These are phyloP conservation scores for Hymenoscyphus linearis DNA, from an alignment of 2,329 filamentous ascomycete genomes.

Conservation along the genomic window DNA sequence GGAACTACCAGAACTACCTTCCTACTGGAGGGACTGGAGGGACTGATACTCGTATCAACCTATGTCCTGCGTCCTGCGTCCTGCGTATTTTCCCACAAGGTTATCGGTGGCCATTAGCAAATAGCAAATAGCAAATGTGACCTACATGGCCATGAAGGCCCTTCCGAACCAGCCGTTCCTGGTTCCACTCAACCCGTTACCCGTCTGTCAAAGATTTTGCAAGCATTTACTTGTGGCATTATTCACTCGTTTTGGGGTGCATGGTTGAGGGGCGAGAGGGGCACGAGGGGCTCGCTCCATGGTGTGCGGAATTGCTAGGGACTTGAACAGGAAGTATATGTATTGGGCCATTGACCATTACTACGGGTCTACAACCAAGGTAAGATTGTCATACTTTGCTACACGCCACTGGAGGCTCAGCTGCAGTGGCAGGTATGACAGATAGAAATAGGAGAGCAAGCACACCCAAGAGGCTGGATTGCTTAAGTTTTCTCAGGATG, in stretches of 20 bases:
- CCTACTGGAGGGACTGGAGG: too few relatives aligned
- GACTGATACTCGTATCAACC: too few relatives aligned
- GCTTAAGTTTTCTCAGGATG: neutral
- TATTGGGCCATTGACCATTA: neutral
- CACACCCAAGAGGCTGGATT: neutral
- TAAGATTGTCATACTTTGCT: neutral
- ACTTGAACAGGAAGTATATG: neutral
- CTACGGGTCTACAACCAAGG: neutral
- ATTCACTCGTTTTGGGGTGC: neutral
- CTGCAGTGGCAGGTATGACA: neutral
- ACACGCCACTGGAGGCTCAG: neutral
- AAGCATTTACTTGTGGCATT: slow-evolving; percentile 1
- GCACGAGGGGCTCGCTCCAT: neutral
- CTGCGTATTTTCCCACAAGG: neutral
- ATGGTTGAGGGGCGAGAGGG: neutral
- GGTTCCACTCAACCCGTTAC: neutral
- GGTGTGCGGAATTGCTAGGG: neutral
- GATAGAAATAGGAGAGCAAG: neutral
- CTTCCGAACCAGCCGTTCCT: neutral
- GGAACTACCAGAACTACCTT: neutral
- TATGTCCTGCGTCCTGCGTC: neutral
- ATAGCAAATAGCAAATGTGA: neutral
- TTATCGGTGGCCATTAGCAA: slow-evolving; percentile 1
- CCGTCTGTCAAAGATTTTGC: slow-evolving; percentile 5
- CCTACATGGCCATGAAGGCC: neutral